These are phyloP conservation scores for Syzygium grande DNA, from an alignment of 345 rosid species.

Conservation along the genomic window DNA sequence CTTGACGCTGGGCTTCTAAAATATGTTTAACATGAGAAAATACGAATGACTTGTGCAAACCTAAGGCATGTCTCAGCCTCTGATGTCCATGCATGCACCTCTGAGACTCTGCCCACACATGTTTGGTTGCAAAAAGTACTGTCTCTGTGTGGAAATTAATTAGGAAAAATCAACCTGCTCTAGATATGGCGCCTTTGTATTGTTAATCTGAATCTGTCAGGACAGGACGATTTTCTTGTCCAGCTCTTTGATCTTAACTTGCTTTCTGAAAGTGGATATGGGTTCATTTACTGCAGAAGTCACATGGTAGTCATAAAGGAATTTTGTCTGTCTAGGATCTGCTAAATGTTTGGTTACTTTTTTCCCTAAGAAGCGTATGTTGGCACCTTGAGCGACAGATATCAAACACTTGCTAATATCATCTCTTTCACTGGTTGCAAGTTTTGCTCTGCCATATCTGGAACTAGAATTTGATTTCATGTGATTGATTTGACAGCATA, in stretches of 20 bases:
- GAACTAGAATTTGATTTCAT: not conserved
- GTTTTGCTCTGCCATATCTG: not conserved
- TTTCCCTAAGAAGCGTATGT: not conserved
- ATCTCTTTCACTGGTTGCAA: not conserved
- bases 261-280: not conserved
- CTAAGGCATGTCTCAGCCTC: not conserved
- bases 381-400: not conserved
- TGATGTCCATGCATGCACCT: not conserved
- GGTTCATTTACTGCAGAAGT: not conserved
- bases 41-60: not conserved
- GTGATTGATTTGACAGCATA: constrained; percentile 15
- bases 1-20: not conserved
- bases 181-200: not conserved
- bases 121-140: not conserved
- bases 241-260: not conserved
- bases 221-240: not conserved
- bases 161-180: not conserved
- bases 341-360: not conserved
- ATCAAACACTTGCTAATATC: not conserved
- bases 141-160: not conserved
- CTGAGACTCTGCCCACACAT: not conserved
- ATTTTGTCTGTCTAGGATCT: not conserved
- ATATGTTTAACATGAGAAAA: not conserved
- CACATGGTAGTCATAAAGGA: not conserved
- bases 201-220: not conserved